Evolutionary conservation across 2,329 filamentous ascomycete species (phyloP).

Genomic region (Alternaria arborescens): DNA sequence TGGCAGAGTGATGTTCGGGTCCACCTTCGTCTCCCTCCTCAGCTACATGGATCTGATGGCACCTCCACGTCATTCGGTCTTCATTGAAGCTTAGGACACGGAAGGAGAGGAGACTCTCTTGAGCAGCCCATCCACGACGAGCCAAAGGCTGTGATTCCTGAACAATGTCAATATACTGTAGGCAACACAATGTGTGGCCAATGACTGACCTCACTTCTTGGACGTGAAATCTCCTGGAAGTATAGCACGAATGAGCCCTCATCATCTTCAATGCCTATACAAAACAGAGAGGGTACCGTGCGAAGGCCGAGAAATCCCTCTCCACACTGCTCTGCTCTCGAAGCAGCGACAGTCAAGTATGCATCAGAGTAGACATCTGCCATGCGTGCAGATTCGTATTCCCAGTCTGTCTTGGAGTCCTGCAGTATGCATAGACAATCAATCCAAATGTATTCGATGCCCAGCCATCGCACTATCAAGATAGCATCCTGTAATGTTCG

Average conservation of each 20-base stretch:
- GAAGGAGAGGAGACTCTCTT: background rate
- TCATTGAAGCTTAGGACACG: background rate
- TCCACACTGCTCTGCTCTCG: background rate
- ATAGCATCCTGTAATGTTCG: too few species aligned
- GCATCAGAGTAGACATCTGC: background rate
- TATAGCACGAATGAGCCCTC: fast-evolving
- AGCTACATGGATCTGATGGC: too few species aligned
- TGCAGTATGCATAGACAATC: too few species aligned
- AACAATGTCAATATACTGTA: too few species aligned
- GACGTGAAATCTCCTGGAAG: background rate
- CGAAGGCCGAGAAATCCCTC: background rate
- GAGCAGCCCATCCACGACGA: background rate
- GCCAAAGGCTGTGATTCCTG: background rate
- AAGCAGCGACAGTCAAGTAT: background rate
- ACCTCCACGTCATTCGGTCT: background rate
- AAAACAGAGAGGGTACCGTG: fast-evolving
- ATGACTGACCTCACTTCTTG: too few species aligned
- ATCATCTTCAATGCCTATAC: background rate
- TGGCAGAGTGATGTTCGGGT: too few species aligned
- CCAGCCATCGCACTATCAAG: too few species aligned
- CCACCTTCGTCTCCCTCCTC: too few species aligned
- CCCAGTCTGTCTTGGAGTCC: too few species aligned
- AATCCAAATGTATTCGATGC: too few species aligned
- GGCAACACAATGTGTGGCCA: too few species aligned
- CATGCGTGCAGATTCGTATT: too few species aligned